Conservation (phyloP, 2,329 filamentous ascomycete species). For the Xylaria sp. region DNA sequence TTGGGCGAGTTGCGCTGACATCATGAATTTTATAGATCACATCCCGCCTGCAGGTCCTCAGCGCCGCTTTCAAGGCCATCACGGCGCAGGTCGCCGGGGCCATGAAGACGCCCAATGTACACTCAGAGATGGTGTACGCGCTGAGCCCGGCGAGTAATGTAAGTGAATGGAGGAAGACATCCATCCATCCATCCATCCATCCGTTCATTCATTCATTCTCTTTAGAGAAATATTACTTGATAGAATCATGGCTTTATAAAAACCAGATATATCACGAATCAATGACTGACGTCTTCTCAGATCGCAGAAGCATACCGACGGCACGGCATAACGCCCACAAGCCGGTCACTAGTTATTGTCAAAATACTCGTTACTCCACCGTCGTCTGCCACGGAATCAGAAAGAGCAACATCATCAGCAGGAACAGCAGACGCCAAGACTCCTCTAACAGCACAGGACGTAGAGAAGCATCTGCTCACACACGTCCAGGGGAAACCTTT, state of each 20-base stretch:
- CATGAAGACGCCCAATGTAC: slow-evolving; percentile 84
- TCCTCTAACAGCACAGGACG: slow-evolving; percentile 53
- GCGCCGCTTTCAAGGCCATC: slow-evolving; percentile 81
- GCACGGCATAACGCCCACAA: slow-evolving; percentile 81
- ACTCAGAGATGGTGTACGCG: slow-evolving; percentile 86
- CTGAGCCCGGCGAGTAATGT: slow-evolving; percentile 87
- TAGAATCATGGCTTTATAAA: no score
- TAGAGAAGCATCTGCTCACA: slow-evolving; percentile 68
- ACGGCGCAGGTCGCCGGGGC: slow-evolving; percentile 69
- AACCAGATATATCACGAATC: neutral
- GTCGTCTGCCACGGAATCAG: neutral
- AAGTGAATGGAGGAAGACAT: slow-evolving; percentile 40
- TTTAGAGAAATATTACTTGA: neutral
- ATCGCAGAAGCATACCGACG: slow-evolving; percentile 92
- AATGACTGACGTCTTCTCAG: slow-evolving; percentile 56
- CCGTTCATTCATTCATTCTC: neutral
- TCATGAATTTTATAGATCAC: slow-evolving; percentile 64
- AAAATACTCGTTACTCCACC: slow-evolving; percentile 73
- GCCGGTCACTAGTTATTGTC: slow-evolving; percentile 78
- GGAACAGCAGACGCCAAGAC: neutral
- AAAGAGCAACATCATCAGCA: neutral
- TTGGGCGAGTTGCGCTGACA: neutral
- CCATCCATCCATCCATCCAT: neutral
- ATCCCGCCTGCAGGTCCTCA: slow-evolving; percentile 77
- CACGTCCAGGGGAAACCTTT: slow-evolving; percentile 71